Evolutionary conservation across 257 asterid genomes (phyloP).

Genomic region (Jasminum sambac): DNA sequence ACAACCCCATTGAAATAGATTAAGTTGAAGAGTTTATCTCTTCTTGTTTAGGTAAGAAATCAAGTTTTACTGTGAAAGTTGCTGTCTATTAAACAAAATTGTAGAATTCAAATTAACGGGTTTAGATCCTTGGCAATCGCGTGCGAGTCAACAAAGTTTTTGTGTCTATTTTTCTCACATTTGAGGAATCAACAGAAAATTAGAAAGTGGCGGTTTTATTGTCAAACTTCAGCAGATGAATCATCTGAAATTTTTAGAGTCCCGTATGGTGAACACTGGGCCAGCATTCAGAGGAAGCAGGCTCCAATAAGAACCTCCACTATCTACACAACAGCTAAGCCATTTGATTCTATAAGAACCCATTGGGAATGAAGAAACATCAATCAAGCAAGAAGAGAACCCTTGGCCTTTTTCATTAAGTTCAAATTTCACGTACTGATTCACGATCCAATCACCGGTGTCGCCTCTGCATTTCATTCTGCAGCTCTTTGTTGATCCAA

Average conservation of each 20-base stretch:
- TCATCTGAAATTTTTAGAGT: constrained; percentile 4
- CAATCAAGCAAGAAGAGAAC: constrained; percentile 77
- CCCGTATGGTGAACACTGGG: constrained; percentile 41
- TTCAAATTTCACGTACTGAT: constrained; percentile 48
- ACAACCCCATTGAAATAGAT: too few species aligned
- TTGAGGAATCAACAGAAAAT: too few species aligned
- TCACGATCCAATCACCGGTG: constrained; percentile 26
- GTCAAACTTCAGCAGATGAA: constrained; percentile 4
- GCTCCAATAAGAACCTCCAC: constrained; percentile 66
- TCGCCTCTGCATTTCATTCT: constrained; percentile 21
- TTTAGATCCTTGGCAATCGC: too few species aligned
- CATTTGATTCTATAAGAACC: constrained; percentile 75
- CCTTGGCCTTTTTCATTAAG: constrained; percentile 65
- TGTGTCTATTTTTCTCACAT: too few species aligned
- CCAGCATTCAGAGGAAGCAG: constrained; percentile 57
- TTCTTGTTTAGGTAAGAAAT: too few species aligned
- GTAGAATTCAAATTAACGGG: too few species aligned
- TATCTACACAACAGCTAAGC: constrained; percentile 66
- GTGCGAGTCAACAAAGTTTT: too few species aligned
- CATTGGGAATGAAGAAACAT: constrained; percentile 52
- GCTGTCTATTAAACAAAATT: too few species aligned
- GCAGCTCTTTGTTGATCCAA: constrained; percentile 30
- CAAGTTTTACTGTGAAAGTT: too few species aligned
- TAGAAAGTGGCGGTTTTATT: too few species aligned
- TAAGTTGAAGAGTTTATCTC: too few species aligned